Conservation (phyloP, 176 grass and related monocot species). For the Oryza meyeriana region DNA sequence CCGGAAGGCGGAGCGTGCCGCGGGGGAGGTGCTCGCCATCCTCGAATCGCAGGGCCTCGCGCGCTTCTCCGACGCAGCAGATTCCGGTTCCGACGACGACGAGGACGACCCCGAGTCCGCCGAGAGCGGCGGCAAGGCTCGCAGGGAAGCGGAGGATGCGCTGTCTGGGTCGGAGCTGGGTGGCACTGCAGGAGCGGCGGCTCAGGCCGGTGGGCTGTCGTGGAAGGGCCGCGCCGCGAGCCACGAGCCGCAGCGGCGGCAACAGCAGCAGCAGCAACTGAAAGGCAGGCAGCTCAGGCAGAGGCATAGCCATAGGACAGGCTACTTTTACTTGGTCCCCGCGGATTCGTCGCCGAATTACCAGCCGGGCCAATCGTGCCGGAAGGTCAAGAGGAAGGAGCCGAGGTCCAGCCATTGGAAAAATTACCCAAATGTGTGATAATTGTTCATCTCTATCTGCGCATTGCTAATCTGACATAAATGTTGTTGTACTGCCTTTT, state of each 20-base stretch:
- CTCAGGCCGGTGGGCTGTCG: conserved; percentile 51
- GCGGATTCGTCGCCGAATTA: conserved; percentile 80
- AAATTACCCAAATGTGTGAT: conserved; percentile 1
- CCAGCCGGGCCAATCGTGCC: conserved; percentile 78
- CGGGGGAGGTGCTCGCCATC: conserved; percentile 59
- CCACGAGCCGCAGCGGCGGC: conserved; percentile 44
- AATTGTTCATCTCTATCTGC: not conserved
- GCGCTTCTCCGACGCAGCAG: conserved; percentile 41
- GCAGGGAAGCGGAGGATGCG: conserved; percentile 54
- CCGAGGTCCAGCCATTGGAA: conserved; percentile 38
- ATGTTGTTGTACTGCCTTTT: not conserved
- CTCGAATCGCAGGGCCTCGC: conserved; percentile 59
- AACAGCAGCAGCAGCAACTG: conserved; percentile 2
- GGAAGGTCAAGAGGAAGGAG: conserved; percentile 82
- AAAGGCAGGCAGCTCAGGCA: conserved; percentile 57
- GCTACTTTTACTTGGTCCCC: conserved; percentile 41
- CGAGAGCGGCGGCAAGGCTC: conserved; percentile 14
- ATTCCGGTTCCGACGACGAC: conserved; percentile 51
- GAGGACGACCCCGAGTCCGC: conserved; percentile 4
- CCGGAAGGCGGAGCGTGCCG: conserved; percentile 70
- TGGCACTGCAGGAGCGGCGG: not conserved
- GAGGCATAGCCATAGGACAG: conserved; percentile 53
- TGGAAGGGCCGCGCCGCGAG: conserved; percentile 65
- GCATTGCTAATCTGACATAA: conserved; percentile 3
- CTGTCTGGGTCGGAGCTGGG: conserved; percentile 59